Base-by-base conservation (phyloP, 108 stramenopile genomes). In the Phaeodactylum tricornutum region DNA sequence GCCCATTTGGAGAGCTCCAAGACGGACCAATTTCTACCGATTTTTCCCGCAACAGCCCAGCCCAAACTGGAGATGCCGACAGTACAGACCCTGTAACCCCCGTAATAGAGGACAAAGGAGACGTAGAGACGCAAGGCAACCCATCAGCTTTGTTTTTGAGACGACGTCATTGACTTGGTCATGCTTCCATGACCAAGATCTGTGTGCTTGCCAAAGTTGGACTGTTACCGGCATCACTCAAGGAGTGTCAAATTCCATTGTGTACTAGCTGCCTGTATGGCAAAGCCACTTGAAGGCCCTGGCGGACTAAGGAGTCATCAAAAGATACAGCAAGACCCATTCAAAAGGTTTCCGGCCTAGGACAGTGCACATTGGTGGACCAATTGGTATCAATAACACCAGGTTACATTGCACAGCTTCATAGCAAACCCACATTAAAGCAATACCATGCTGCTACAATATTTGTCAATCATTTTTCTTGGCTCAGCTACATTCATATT, bases 321-420 rank as follows among this genome's bases (percentile, higher is more conserved):
- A n/a, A n/a, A n/a, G n/a, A n/a, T n/a, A 21, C n/a, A 9, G 39
- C 16, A 5, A 15, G 14, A 2, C 8, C 37, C 46, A 29, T 41
- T 20, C 5, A n/a, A 5, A 5, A 5, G 5, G 39, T 20, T 4
- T 20, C 39, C 1, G n/a, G 34, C 27, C 76, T 72, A 1, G 77
- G 72, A 0, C 41, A 67, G 31, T 35, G 39, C 19, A 55, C 74
- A 12, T 50, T 47, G 23, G 69, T 79, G 19, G 69, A 79, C 40
- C 68, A 71, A 38, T 41, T 74, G 6, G 57, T 59, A 8, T 66
- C 65, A 14, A 19, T 50, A 9, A 66, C 57, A 17, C 79, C 71
- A 4, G 74, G 74, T 0, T 50, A 72, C 8, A 57, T 80, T 28
- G 63, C 64, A n/a, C 67, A 73, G 31, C 29, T 63, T 29, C 23